phyloP scores from a whole-genome alignment of 2,329 filamentous ascomycete species.

The Incumbomyces lentus region DNA sequence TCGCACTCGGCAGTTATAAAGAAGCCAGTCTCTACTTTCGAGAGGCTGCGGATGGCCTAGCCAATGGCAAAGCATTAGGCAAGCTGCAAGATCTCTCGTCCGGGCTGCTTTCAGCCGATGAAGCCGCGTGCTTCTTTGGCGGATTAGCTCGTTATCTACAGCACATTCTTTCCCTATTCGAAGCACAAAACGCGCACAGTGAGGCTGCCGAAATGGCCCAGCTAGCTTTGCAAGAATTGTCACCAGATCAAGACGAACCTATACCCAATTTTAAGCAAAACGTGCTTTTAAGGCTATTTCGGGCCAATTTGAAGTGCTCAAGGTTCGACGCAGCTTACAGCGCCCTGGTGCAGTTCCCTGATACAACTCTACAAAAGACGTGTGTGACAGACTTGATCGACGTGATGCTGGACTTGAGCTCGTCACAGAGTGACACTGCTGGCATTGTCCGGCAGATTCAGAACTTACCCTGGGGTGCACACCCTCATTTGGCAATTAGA shows the following conservation, averaged over 20 bases:
- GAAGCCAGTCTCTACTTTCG: conserved; percentile 67
- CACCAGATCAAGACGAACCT: conserved; percentile 25
- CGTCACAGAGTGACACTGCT: conserved; percentile 20
- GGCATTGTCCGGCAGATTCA: conserved; percentile 56
- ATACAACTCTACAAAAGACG: conserved; percentile 60
- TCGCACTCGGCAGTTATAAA: conserved; percentile 63
- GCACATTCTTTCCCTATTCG: conserved; percentile 74
- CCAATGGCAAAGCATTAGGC: conserved; percentile 35
- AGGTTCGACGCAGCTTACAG: conserved; percentile 76
- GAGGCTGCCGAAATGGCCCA: conserved; percentile 77
- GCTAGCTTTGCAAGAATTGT: conserved; percentile 57
- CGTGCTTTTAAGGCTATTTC: conserved; percentile 74
- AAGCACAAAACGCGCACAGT: conserved; percentile 64
- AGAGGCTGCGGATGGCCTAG: conserved; percentile 58
- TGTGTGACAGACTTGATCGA: conserved; percentile 58
- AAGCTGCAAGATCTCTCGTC: conserved; percentile 38
- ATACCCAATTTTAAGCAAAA: conserved; percentile 47
- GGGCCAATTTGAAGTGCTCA: conserved; percentile 65
- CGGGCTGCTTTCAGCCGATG: conserved; percentile 63
- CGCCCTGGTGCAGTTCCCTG: conserved; percentile 61
- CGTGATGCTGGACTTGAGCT: conserved; percentile 27
- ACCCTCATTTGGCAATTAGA: conserved; percentile 59
- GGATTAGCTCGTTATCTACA: conserved; percentile 77
- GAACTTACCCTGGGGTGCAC: conserved; percentile 55
- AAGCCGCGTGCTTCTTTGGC: conserved; percentile 56